phyloP scores from a whole-genome alignment of 192 early-diverging fungal species.

The Coemansia sp. region DNA sequence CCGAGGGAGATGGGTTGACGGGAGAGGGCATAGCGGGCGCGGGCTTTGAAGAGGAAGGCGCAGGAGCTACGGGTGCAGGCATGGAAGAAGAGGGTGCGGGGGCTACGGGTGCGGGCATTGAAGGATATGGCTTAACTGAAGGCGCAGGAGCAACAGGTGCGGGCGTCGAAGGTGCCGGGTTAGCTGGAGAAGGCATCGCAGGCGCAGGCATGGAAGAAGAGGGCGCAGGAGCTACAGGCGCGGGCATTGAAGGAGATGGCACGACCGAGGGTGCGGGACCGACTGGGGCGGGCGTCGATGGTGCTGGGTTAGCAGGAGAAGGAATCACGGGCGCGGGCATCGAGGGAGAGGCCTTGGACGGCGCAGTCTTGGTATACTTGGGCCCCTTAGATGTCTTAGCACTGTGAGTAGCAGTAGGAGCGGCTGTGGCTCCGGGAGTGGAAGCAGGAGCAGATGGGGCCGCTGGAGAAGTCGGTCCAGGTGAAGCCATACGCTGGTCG shows the following conservation, averaged over 20 bases:
- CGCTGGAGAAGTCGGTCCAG: not conserved
- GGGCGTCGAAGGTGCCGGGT: not conserved
- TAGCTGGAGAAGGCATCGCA: not conserved
- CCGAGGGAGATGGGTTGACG: not conserved
- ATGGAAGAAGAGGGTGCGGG: slow-evolving; percentile 10
- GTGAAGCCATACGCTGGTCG: slow-evolving; percentile 11
- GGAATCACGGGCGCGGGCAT: slow-evolving; percentile 15
- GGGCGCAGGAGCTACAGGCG: not conserved
- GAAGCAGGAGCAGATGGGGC: not conserved
- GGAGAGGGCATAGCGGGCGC: slow-evolving; percentile 10
- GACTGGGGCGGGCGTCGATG: slow-evolving; percentile 4
- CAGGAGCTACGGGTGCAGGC: not conserved
- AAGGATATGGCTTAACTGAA: not conserved
- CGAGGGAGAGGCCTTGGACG: not conserved
- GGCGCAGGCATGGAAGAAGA: slow-evolving; percentile 9
- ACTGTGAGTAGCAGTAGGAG: not conserved
- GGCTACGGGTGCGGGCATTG: slow-evolving; percentile 13
- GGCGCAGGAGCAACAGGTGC: not conserved
- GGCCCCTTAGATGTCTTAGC: not conserved
- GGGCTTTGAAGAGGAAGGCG: slow-evolving; percentile 12
- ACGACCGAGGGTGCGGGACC: not conserved
- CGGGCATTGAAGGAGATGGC: slow-evolving; percentile 6
- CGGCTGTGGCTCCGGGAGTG: not conserved
- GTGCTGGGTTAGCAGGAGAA: not conserved
- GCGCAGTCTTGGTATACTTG: slow-evolving; percentile 24